Evolutionary conservation across 345 rosid genomes (phyloP), one percentile per base, ranked within the genome.

Genomic region (Barbarea vulgaris): DNA sequence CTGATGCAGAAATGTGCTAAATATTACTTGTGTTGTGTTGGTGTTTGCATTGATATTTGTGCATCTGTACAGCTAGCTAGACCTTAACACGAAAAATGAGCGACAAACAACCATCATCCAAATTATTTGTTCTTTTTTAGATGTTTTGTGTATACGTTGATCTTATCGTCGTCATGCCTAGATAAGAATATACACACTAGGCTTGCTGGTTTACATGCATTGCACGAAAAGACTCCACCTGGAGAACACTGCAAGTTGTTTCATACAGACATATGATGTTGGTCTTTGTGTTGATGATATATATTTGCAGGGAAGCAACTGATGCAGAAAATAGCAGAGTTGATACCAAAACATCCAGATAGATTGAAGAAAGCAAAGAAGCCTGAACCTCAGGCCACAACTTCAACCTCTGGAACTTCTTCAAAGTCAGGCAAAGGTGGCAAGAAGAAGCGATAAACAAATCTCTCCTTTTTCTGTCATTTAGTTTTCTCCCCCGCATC

Each of bases 331-430:
- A 85, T 92, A 33, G 93, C 97, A 24, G 97, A 93, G 77, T 70
- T 95, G 87, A 94, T 93, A 58, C 96, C 94, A 1, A 85, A 89
- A 72, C 98, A 93, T 80, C 91, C 94, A 0, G 96, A 92, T 66
- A 85, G 98, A 82, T 81, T 82, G 30, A 93, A 91, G 87, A 85
- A 96, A 80, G 84, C 76, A 7, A 92, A 90, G 86, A 89, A 95
- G 79, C 93, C 82, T 69, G 97, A 95, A 81, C 68, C 89, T 24
- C 81, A 78, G 70, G 82, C 88, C 10, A 83, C 96, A 24, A 62
- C 93, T 9, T 79, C 87, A 67, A 66, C 75, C 24, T 44, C 87
- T 15, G 82, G 75, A 15, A 62, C 57, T 73, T 74, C 79, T 44
- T 79, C 82, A 55, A 89, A 93, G 82, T 81, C 93, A 9, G 91